Evolutionary conservation across 768 basidiomycete genomes (phyloP).

Genomic region (Asterophora lycoperdoides): DNA sequence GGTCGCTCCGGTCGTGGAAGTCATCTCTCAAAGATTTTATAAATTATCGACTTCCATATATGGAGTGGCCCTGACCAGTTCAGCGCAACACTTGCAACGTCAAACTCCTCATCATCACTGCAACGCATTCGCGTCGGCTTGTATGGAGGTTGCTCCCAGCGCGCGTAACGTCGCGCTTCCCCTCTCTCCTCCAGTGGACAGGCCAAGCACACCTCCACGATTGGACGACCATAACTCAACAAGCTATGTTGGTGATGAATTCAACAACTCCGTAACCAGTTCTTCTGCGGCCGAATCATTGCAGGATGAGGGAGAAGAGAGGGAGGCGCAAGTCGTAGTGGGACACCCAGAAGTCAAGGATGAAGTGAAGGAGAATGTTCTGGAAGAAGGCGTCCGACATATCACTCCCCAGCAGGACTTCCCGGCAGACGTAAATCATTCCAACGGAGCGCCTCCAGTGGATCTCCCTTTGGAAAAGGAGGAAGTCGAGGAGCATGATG

Average conservation of each 20-base stretch:
- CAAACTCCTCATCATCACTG: slow-evolving; percentile 11
- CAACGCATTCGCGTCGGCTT: slow-evolving; percentile 10
- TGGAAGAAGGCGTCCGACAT: not conserved
- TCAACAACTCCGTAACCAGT: slow-evolving; percentile 1
- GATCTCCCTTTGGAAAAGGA: not conserved
- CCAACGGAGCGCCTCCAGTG: not conserved
- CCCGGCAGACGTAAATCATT: not conserved
- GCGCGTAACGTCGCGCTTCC: slow-evolving; percentile 22
- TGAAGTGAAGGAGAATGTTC: not conserved
- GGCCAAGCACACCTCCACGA: not conserved
- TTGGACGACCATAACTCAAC: slow-evolving; percentile 2
- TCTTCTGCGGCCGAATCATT: not conserved
- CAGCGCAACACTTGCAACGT: slow-evolving; percentile 8
- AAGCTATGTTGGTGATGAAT: slow-evolving; percentile 7
- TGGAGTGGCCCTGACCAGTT: slow-evolving; percentile 3
- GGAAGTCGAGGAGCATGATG: not conserved
- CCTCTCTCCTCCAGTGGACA: slow-evolving; percentile 17
- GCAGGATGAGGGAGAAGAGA: not conserved
- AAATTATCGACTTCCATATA: slow-evolving; percentile 11
- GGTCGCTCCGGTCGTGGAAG: slow-evolving; percentile 8
- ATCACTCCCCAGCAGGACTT: not conserved
- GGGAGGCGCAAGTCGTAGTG: not conserved
- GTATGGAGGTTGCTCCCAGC: slow-evolving; percentile 20
- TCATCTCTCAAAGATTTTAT: slow-evolving; percentile 11
- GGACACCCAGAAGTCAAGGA: not conserved